Evolutionary conservation across 2,329 filamentous ascomycete genomes (phyloP), one percentile per base, ranked within the genome.

Genomic region (Thielaviopsis populi): DNA sequence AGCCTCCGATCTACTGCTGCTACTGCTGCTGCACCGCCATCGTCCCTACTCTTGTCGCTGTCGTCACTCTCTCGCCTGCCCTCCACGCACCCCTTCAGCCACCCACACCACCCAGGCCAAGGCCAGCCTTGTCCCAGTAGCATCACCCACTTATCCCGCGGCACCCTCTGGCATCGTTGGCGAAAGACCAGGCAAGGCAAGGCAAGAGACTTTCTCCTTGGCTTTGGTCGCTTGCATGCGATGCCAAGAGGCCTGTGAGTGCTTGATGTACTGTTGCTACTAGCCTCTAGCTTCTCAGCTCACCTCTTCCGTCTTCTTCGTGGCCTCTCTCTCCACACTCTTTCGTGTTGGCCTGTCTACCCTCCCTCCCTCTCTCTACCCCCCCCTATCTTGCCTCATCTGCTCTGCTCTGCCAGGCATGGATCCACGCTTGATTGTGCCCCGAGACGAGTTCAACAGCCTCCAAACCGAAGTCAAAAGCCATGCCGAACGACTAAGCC

Each of bases 391-490:
- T 33, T 7, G 30, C 7, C 50, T 54, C 13, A 10, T 54, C 27
- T 54, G 30, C 15, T 30, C 30, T 54, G 24, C 24, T 54, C 50
- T 62, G 61, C 33, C 50, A 74, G 81, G 80, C 68, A 87, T 87
- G 84, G 84, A 87, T 81, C 75, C 80, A 68, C 81, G 83, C 69
- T 83, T 83, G 70, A 71, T 78, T 58, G 76, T 79, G 68, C 78
- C 78, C 69, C 80, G 82, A 71, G 83, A 86, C 77, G 83, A 86
- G 74, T 76, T 86, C 70, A 83, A 84, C 72, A 81, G 78, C 78
- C 77, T 87, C 73, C 83, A 86, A 74, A 85, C 86, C 81, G 83
- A 87, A 75, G 75, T 87, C 71, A 86, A 84, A 73, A 82, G 86
- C 69, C 83, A 87, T 73, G 78, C 80, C 65, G 84, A 87, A 68